Percentiles rank a stretch among this genome's conserved stretches.
Conservation (phyloP, 345 rosid genomes). For the Hirschfeldia incana region DNA sequence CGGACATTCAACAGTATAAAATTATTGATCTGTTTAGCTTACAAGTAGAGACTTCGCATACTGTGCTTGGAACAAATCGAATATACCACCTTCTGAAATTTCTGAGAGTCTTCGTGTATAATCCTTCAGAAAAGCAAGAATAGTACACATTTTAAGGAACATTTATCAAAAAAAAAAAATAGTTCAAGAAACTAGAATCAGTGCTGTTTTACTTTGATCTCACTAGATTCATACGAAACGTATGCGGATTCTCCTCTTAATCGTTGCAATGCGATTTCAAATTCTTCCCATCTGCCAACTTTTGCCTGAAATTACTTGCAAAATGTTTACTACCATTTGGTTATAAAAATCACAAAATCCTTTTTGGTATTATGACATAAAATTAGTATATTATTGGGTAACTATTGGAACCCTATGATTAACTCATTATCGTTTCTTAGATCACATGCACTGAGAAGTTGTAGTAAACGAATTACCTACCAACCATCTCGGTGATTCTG, state of each 20-base stretch:
- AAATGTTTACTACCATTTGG: neutral
- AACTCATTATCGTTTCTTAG: neutral
- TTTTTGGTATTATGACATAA: neutral
- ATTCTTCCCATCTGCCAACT: slow-evolving; percentile 47
- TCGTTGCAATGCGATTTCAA: slow-evolving; percentile 50
- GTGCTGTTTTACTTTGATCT: slow-evolving; percentile 50
- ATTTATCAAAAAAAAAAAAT: neutral
- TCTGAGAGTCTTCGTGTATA: slow-evolving; percentile 41
- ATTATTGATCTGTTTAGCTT: slow-evolving; percentile 20
- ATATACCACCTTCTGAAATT: slow-evolving; percentile 36
- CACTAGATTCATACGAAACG: slow-evolving; percentile 54
- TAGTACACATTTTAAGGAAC: neutral
- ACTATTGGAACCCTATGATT: neutral
- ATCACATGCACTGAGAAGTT: neutral
- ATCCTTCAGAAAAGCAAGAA: slow-evolving; percentile 29
- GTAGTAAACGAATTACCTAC: slow-evolving; percentile 10
- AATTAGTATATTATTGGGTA: neutral
- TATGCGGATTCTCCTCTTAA: slow-evolving; percentile 54
- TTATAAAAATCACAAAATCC: neutral
- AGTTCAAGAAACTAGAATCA: neutral
- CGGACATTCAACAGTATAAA: neutral
- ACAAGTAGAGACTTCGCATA: slow-evolving; percentile 45
- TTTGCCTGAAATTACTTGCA: slow-evolving; percentile 49
- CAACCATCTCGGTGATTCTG: slow-evolving; percentile 43
- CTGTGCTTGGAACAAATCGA: slow-evolving; percentile 39